Base-by-base conservation (phyloP, 495 filamentous ascomycete genomes). In the Aspergillus nanangensis region DNA sequence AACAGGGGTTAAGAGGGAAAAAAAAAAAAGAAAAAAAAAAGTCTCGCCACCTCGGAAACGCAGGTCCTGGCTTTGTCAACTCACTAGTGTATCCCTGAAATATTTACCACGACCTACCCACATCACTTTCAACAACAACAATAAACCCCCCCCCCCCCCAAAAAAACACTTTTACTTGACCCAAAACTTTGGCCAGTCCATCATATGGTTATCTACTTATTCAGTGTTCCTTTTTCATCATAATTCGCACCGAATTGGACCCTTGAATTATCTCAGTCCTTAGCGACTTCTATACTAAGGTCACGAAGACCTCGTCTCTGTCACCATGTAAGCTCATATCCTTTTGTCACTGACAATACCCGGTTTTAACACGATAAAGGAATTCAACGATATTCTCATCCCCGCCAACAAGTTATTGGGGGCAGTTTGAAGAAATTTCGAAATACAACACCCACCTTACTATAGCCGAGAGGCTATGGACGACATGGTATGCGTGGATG, bases 401-500 rank as follows among this genome's bases (percentile, higher is more conserved):
- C 18, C 43, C 76, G 44, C 71, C 81, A 5, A 72, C 77, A 22
- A 79, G 81, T 46, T 95, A 90, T 68, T 82, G 86, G 72, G 82
- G 74, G 44, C 86, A 91, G 54, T 94, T 90, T 67, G 82, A 94
- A 48, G 87, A 93, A 57, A 83, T 96, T 42, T 82, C 84, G 44
- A 84, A 87, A 54, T 86, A 88, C 75, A 94, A 93, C 77, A 74
- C 94, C 39, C 79, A 92, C 37, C 77, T 97, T 38, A 96, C 93
- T 66, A 68, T 87, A 39, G 72, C 82, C 54, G 92, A 97, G 72
- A 77, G 81, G 40, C 67, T 94, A 41, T 97, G 92, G 92, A 86
- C 88, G 19, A 88, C 92, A 61, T 88, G 92, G 92, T 97, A 97
- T 64, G 81, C 90, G n/a, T 97, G 84, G 80, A 95, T 97, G 89